phyloP scores from a whole-genome alignment of 176 grass and related monocot genomes.

The Triticum turgidum region DNA sequence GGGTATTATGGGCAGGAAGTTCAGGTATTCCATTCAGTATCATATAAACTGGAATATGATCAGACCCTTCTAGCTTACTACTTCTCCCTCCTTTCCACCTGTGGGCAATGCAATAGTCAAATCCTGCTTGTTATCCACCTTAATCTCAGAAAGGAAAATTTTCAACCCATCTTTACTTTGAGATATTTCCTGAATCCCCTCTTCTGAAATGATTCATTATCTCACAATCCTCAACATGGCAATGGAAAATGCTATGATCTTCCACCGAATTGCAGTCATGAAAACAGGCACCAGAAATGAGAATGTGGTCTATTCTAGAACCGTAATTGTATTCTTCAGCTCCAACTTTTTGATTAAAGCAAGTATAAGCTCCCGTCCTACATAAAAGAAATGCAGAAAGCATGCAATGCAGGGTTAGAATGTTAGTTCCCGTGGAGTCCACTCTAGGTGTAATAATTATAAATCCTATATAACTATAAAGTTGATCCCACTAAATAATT shows the following conservation, averaged over 20 bases:
- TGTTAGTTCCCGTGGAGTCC: not conserved
- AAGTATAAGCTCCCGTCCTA: conserved; percentile 81
- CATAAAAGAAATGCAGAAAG: conserved; percentile 19
- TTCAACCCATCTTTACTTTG: conserved; percentile 63
- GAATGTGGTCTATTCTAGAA: conserved; percentile 91
- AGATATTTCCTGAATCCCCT: conserved; percentile 58
- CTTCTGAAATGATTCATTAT: conserved; percentile 87
- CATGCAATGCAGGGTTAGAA: not conserved
- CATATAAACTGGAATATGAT: conserved; percentile 96
- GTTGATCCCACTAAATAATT: not conserved
- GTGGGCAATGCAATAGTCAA: conserved; percentile 43
- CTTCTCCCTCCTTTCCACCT: conserved; percentile 97
- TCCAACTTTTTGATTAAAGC: conserved; percentile 79
- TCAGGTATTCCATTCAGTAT: conserved; percentile 62
- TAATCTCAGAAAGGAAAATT: not conserved
- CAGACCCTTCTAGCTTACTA: conserved; percentile 93
- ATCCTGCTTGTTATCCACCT: not conserved
- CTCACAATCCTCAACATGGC: conserved; percentile 87
- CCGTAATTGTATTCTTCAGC: conserved; percentile 98
- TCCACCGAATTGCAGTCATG: conserved; percentile 55
- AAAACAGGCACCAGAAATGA: conserved; percentile 72
- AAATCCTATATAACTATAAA: not conserved
- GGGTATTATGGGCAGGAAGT: conserved; percentile 69
- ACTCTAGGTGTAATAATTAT: not conserved
- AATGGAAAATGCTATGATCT: conserved; percentile 66